Conservation (phyloP, 805 yeast genomes). For the Jamesozyma lodderae region DNA sequence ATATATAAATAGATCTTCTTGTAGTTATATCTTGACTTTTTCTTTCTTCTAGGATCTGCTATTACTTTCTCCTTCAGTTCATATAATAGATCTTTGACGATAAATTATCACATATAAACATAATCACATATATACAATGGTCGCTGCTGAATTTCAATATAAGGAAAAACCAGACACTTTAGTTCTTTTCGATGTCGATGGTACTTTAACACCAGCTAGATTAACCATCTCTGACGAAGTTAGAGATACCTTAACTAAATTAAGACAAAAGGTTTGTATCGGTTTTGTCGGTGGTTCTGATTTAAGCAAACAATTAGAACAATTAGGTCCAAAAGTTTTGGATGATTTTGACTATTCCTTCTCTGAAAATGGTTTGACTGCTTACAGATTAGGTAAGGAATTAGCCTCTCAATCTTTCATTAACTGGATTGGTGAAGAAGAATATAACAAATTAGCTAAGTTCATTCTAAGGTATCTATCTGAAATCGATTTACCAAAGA, state of each 20-base stretch:
- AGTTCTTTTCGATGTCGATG: conserved; percentile 95
- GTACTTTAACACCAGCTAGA: conserved; percentile 97
- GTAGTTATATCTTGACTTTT: no score
- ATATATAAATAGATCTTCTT: no score
- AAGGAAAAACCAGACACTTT: conserved; percentile 78
- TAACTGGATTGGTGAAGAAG: conserved; percentile 89
- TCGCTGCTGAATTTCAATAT: conserved; percentile 48
- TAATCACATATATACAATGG: conserved; percentile 10
- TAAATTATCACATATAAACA: not conserved
- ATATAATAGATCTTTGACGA: conserved; percentile 4
- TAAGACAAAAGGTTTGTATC: conserved; percentile 86
- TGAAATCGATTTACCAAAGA: conserved; percentile 81
- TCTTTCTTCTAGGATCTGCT: not conserved
- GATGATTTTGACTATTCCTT: conserved; percentile 88
- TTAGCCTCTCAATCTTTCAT: conserved; percentile 92
- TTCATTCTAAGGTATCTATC: conserved; percentile 80
- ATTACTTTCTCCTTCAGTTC: not conserved
- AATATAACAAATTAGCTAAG: conserved; percentile 80
- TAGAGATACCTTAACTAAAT: conserved; percentile 54
- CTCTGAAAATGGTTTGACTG: conserved; percentile 96
- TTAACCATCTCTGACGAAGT: conserved; percentile 67
- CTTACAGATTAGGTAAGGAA: conserved; percentile 83
- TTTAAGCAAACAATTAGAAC: conserved; percentile 89
- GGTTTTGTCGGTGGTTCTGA: conserved; percentile 99
- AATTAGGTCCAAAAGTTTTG: conserved; percentile 74